Evolutionary conservation across 1,284 basidiomycete species (phyloP), one percentile per base, ranked within the genome.

Genomic region (Melampsora americana): DNA sequence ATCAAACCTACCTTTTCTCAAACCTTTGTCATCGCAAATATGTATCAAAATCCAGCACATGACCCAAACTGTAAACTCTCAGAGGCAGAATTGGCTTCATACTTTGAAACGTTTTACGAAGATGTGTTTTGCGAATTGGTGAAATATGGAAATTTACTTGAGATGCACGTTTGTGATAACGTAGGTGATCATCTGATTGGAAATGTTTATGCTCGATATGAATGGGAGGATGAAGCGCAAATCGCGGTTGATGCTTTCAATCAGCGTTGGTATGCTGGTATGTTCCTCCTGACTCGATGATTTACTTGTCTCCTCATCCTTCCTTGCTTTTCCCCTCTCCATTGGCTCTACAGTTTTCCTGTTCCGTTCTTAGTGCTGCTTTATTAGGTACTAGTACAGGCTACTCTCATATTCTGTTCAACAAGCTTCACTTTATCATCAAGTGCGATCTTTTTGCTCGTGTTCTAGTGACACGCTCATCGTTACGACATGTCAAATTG

Each of bases 101-200:
- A 95, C 64, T 99, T 99, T 83, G 95, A 99, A 83, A 90, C 92
- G 0, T 95, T 99, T 76, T 99, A 95, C 82, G 93, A 96, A 84
- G 81, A 81, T 79, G 83, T 84, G 60, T 85, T 83, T 69, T 79
- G 85, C 80, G 95, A 99, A 83, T 84, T 99, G 66, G 87, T 92
- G 75, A 95, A 96, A 84, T 98, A 94, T 83, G 96, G 96, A 2
- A 90, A 98, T 84, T 86, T 99, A 66, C 85, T 96, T 70, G 96
- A 99, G 85, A 87, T 99, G 79, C 95, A 97, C 84, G 93, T 99
- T 7, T 99, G 96, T 83, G 96, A 99, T 85, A 99, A 99, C 82
- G 94, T 99, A 39, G 96, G 96, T 32, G 96, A 99, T 83, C 96
- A 99, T 83, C 86, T 99, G 61, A 95, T 98, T 81, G 96, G 96